A percentile compares a stretch with the other conserved stretches of the same genome.
These are phyloP conservation scores for Cucurbita moschata DNA, from an alignment of 306 rosid genomes.

Conservation along the genomic window DNA sequence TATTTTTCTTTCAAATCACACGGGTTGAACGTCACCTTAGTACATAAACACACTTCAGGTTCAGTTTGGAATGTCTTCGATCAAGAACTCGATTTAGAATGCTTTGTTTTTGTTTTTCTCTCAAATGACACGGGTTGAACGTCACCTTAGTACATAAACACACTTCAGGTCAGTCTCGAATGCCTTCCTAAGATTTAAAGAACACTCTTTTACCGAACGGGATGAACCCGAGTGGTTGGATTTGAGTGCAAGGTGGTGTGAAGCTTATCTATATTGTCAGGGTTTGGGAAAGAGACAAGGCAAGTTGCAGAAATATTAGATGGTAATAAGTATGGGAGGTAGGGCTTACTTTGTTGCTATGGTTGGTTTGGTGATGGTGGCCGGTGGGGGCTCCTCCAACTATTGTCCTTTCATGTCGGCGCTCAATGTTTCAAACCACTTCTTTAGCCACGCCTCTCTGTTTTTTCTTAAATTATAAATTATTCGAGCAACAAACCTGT, in stretches of 20 bases:
- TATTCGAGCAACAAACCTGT: too few species aligned
- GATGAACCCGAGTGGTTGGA: not conserved
- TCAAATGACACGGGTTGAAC: not conserved
- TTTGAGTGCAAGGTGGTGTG: not conserved
- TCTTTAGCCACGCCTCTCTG: not conserved
- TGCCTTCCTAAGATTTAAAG: too few species aligned
- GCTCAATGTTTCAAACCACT: not conserved
- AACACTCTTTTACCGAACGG: too few species aligned
- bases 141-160: not conserved
- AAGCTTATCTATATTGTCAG: not conserved
- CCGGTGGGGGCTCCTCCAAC: not conserved
- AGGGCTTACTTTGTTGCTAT: not conserved
- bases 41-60: too few species aligned
- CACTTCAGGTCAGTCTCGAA: too few species aligned
- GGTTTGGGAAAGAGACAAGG: not conserved
- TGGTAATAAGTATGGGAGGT: not conserved
- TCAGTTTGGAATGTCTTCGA: not conserved
- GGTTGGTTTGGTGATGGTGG: not conserved
- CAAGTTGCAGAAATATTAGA: not conserved
- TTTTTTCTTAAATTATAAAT: too few species aligned
- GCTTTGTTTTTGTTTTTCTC: too few species aligned
- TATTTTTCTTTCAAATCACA: too few species aligned
- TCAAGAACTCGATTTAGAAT: too few species aligned
- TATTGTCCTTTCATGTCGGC: constrained; percentile 2
- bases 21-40: not conserved